Base-by-base conservation (phyloP, 1,284 basidiomycete species). In the Sparassis latifolia region DNA sequence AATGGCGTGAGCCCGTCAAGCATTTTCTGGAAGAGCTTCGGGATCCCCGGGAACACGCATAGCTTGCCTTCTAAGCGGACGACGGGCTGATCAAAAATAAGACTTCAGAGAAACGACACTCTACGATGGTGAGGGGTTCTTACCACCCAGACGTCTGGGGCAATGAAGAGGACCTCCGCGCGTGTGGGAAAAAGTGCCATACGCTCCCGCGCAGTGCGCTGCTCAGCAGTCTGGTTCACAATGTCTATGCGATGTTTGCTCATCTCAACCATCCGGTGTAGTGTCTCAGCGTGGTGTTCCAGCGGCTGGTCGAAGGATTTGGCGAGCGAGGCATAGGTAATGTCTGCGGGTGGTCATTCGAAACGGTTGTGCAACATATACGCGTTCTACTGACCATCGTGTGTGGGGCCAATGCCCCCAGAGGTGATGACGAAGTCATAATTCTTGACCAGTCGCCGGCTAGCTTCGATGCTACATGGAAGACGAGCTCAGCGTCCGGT, bases 1-100 rank as follows among this genome's bases (percentile, higher is more conserved):
- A 86, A 91, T 1, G 82, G 79, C 32, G 78, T 80, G 31, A 95
- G 69, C 12, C 76, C 80, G 48, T 84, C 76, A 33, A 94, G 71
- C 74, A 95, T 84, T 63, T 81, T 81, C 61, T 90, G 83, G 70
- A 94, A 96, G 27, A 96, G 74, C 1, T 76, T 72, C 0, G 93
- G 93, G 48, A 96, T 92, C n/a, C 92, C 93, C 0, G 93, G 93
- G 66, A 96, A 86, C 28, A 96, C 74, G 67, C 89, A 95, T 2
- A 96, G 74, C 70, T 89, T 94, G 12, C 88, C 88, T 55, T 78
- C 79, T 6, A 96, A 74, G 27, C 92, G 77, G 1, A 93, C 82
- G 1, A 95, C 89, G 27, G 92, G 92, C 86, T 89, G 58, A 5
- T 33, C 20, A 20, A 20, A 20, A 20, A 20, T 20, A 20, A 20